Conservation (phyloP, 306 rosid genomes). For the Cucumis cinereus region DNA sequence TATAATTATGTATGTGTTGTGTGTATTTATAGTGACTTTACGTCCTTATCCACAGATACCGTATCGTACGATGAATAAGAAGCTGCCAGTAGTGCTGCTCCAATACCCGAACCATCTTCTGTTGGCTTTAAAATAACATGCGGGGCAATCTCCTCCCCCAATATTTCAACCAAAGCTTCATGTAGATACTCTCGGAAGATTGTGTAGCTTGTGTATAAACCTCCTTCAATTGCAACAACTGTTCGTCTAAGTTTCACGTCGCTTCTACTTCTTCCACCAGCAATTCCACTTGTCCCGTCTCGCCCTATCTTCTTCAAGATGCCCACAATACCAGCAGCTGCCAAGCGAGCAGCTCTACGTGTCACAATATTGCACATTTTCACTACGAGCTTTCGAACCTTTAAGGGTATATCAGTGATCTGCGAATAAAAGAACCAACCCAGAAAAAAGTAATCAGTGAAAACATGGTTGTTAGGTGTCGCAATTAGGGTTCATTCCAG, state of each 20-base stretch:
- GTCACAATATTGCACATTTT: slow-evolving; percentile 72
- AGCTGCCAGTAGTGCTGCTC: slow-evolving; percentile 85
- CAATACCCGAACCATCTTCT: slow-evolving; percentile 79
- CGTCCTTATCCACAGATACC: slow-evolving; percentile 38
- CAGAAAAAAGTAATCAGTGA: neutral
- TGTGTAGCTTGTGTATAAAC: slow-evolving; percentile 57
- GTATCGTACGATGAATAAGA: slow-evolving; percentile 37
- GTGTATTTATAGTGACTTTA: slow-evolving; percentile 51
- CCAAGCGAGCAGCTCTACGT: slow-evolving; percentile 75
- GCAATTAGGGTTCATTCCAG: neutral
- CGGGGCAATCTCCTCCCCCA: slow-evolving; percentile 66
- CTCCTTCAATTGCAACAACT: slow-evolving; percentile 73
- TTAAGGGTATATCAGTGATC: slow-evolving; percentile 56
- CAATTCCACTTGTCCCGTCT: slow-evolving; percentile 73
- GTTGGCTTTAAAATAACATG: slow-evolving; percentile 63
- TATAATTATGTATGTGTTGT: slow-evolving; percentile 22
- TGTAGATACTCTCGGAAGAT: slow-evolving; percentile 67
- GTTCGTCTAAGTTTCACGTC: slow-evolving; percentile 51
- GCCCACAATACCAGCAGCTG: slow-evolving; percentile 85
- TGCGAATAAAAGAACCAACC: slow-evolving; percentile 12
- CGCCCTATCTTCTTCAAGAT: slow-evolving; percentile 86
- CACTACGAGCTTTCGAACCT: slow-evolving; percentile 58
- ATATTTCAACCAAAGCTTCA: slow-evolving; percentile 61
- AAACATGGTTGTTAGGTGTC: neutral
- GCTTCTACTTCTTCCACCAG: slow-evolving; percentile 59